Base-by-base conservation (phyloP, 2,329 filamentous ascomycete species). In the Phaeoacremonium minimum region DNA sequence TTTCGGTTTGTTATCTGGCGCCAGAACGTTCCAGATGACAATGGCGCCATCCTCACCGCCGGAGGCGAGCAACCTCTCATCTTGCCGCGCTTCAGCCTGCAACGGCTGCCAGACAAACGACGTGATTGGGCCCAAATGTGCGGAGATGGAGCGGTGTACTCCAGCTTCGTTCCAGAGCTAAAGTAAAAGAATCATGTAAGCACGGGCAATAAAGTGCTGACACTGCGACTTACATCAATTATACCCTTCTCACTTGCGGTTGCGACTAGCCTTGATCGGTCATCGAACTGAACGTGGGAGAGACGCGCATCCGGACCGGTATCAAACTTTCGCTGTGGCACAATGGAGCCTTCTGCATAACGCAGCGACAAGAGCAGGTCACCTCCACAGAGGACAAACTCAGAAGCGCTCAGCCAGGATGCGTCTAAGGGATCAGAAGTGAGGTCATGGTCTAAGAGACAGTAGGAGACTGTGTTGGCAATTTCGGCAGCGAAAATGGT, bases 21-120 rank as follows among this genome's bases (percentile, higher is more conserved):
- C 66, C 32, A 72, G 66, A 4, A 71, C 75, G 46, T 83, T 80
- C 75, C 77, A 83, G 17, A 83, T 73, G 31, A 72, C 63, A 33
- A 83, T 79, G 9, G 73, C 73, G 16, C 76, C 76, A 46, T 83
- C 78, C 42, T 82, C 77, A 4, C 74, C 73, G 16, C 76, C 77
- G 2, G 77, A 77, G 7, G 79, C 78, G 38, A 81, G 67, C 4
- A 83, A 59, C 16, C 79, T 65, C 44, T 80, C 75, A 33, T 71
- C 69, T 6, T 69, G 60, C 4, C 49, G 37, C 1, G 49, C 37
- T 3, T 54, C 53, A 12, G 55, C 48, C 38, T 68, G 64, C 14
- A 75, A 45, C 9, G 79, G 78, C 47, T 83, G 79, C 77, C 78
- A 83, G 41, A 69, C 64, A 43, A 83, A 61, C 4, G 71, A 67